Evolutionary conservation across 2,329 filamentous ascomycete genomes (phyloP), one percentile per base, ranked within the genome.

Genomic region (Neoscytalidium dimidiatum): DNA sequence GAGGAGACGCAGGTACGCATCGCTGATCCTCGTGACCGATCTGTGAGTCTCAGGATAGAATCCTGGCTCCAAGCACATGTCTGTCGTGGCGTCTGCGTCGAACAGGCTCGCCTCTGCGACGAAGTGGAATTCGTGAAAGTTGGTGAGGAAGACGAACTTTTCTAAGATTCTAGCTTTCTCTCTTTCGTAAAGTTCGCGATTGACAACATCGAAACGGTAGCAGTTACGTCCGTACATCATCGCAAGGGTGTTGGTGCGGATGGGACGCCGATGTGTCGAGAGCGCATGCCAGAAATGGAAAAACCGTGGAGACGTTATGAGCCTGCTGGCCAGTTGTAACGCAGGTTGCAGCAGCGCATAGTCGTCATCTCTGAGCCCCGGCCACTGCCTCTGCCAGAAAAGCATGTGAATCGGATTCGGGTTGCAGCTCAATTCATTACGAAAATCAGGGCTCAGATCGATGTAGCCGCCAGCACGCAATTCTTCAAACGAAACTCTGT

Each of bases 21-120:
- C 38, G 49, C 61, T 64, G 35, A 64, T 46, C 19, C 43, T 53
- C 11, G 61, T 33, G n/a, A 46, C 9, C 11, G 61, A 64, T 9
- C 21, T 38, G 19, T 64, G 49, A 8, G 61, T 33, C 13, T 4
- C 2, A 13, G 19, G 23, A 26, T 19, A 2, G 13, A 21, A 19
- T 7, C 29, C 23, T 11, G 11, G 41, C 4, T 29, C n/a, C 8
- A 5, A 4, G 28, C 56, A 33, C n/a, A 35, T 14, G 19, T 64
- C 51, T 9, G 62, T 64, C 11, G 62, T 64, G 14, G 62, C 62
- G 26, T 64, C 62, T 43, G 62, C 62, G 19, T 58, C 41, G 5
- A 9, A 8, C 23, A 64, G 33, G 19, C 29, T 19, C 13, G 21
- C 52, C 19, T 51, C 44, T 3, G 19, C 14, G 2, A n/a, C 44